Conservation (phyloP, 192 early-diverging fungal genomes). For the Diversispora epigaea region DNA sequence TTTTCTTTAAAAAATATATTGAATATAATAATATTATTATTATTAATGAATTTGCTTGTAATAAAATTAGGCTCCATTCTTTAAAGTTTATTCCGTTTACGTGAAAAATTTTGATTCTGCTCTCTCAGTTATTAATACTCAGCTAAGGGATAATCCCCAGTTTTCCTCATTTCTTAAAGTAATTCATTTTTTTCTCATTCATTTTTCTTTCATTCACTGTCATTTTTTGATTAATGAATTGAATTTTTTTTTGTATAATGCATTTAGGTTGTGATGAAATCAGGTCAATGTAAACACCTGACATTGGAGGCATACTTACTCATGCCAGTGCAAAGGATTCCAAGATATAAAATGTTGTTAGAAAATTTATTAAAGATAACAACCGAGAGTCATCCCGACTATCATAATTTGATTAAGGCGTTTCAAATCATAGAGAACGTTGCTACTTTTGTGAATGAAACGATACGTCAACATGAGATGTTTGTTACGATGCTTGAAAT, state of each 20-base stretch:
- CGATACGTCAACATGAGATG: constrained; percentile 79
- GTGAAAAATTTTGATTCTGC: constrained; percentile 82
- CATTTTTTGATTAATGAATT: constrained; percentile 44
- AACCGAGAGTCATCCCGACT: constrained; percentile 69
- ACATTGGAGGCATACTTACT: constrained; percentile 79
- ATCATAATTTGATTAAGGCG: constrained; percentile 62
- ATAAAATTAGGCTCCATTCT: constrained; percentile 53
- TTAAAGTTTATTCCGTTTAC: constrained; percentile 85
- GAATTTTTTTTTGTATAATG: too few species aligned
- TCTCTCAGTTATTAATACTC: constrained; percentile 53
- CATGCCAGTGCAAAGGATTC: constrained; percentile 86
- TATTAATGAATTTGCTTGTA: background rate
- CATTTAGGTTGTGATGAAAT: constrained; percentile 46
- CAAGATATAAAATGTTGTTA: constrained; percentile 82
- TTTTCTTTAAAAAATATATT: too few species aligned
- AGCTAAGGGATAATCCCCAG: constrained; percentile 39
- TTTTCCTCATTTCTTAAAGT: constrained; percentile 45
- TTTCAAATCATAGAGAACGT: constrained; percentile 66
- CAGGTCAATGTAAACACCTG: constrained; percentile 49
- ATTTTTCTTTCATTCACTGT: constrained; percentile 46
- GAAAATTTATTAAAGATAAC: constrained; percentile 74
- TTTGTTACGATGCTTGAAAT: constrained; percentile 66
- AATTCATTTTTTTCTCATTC: background rate
- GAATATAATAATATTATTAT: background rate
- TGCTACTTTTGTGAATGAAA: constrained; percentile 77